Percentiles rank a stretch among this genome's conserved stretches.
phyloP scores from a whole-genome alignment of 306 rosid genomes.

The Gillenia trifoliata region DNA sequence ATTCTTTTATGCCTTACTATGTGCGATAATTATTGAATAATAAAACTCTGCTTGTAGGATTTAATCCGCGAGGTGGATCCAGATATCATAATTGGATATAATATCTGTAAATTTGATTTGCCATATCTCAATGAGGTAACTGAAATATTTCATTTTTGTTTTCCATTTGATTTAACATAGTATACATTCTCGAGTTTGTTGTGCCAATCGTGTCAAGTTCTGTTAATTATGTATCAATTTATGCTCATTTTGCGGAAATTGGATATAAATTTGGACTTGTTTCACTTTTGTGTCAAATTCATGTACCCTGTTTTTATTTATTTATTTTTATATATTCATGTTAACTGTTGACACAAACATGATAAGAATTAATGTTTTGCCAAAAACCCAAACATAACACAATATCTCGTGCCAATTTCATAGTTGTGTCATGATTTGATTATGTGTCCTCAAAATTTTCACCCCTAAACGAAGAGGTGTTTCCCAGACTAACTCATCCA shows the following conservation, averaged over 20 bases:
- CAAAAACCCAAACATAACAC: neutral
- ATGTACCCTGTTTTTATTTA: neutral
- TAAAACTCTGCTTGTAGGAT: conserved; percentile 51
- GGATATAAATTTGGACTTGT: neutral
- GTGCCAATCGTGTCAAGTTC: neutral
- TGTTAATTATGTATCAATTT: neutral
- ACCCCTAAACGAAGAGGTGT: neutral
- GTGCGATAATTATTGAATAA: conserved; percentile 17
- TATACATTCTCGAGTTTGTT: neutral
- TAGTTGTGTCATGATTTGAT: neutral
- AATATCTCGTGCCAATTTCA: neutral
- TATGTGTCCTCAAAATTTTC: neutral
- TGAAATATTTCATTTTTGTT: conserved; percentile 12
- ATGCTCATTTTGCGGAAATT: neutral
- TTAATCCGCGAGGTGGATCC: conserved; percentile 85
- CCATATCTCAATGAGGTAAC: conserved; percentile 91
- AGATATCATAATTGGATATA: conserved; percentile 95
- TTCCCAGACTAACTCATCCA: neutral
- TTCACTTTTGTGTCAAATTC: neutral
- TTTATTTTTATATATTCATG: neutral
- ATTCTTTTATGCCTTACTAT: conserved; percentile 3
- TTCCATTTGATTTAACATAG: neutral
- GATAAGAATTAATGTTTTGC: neutral
- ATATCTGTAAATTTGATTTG: conserved; percentile 95
- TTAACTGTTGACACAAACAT: neutral